Evolutionary conservation across 805 yeast species (phyloP), one percentile per base, ranked within the genome.

Genomic region (Wickerhamomyces rabaulensis): DNA sequence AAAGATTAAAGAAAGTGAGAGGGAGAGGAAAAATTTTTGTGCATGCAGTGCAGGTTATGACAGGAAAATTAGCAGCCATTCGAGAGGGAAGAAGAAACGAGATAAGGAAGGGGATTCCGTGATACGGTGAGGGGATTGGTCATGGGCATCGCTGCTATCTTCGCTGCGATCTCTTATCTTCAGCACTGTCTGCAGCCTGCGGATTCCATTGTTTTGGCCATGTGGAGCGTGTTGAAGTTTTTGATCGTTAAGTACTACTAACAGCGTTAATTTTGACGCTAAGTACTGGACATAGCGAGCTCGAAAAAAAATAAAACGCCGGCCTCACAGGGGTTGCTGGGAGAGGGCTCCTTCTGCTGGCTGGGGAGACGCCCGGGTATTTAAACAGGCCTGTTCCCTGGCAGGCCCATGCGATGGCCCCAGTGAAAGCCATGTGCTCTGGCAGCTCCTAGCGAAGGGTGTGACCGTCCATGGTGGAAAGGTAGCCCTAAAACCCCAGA

Each of bases 201-300:
- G 12, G 36, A 9, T 16, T n/a, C 36, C 16, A 33, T 16, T 17
- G 20, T n/a, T 33, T 33, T 16, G 9, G 3, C 6, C 20, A 15
- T 7, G 12, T 16, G 8, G 3, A 33, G 10, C 36, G 3, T 16
- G 12, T 33, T 16, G 20, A 33, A 33, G 36, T 33, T 33, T 16
- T 16, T 33, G 36, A 33, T 33, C 36, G 36, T 33, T 33, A 33
- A 33, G 36, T 49, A 43, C 51, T 49, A 35, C 46, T 42, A 26
- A 42, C 33, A 43, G 49, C 51, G 51, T 27, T 33, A 15, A 15
- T 36, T 27, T 40, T 38, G 41, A 45, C 52, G 43, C 41, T 52
- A 52, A 52, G 55, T 52, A 47, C 47, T 49, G 55, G 46, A 22
- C 17, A 17, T 39, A 52, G 55, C 55, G 55, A 52, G 46, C 22